Percentiles rank a stretch among this genome's conserved stretches.
Evolutionary conservation across 352 stramenopile genomes (phyloP).

Genomic region (Phytophthora tubulina): DNA sequence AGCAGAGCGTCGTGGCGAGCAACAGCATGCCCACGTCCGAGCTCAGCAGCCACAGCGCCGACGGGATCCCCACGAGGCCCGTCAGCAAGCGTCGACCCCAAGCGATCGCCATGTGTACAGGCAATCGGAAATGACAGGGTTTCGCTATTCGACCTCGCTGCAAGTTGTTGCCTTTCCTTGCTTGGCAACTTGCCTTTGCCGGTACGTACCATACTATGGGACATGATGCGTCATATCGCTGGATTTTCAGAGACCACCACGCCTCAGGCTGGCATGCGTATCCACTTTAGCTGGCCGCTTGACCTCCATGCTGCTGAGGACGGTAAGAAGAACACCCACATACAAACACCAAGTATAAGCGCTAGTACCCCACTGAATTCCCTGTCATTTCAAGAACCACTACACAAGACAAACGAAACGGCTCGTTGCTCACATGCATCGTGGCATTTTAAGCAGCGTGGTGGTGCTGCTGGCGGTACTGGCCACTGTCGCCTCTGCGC

Average conservation of each 20-base stretch:
- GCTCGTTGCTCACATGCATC: constrained; percentile 7
- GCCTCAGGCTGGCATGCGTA: not conserved
- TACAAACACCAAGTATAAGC: constrained; percentile 5
- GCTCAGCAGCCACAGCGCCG: constrained; percentile 62
- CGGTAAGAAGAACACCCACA: not conserved
- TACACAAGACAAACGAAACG: not conserved
- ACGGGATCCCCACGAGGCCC: constrained; percentile 65
- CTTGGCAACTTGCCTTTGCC: too few relatives aligned
- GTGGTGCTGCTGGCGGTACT: constrained; percentile 18
- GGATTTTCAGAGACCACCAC: not conserved
- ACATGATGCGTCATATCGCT: constrained; percentile 5
- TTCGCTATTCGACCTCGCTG: constrained; percentile 5
- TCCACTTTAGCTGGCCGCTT: not conserved
- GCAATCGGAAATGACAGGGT: constrained; percentile 33
- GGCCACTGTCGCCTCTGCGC: constrained; percentile 11
- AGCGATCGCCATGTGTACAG: constrained; percentile 47
- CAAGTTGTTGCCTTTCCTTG: not conserved
- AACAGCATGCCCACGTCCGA: constrained; percentile 59
- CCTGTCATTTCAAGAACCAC: constrained; percentile 13
- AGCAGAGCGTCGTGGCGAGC: constrained; percentile 60
- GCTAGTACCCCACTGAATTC: constrained; percentile 9
- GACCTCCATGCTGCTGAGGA: not conserved
- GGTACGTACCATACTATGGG: not conserved
- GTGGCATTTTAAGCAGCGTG: constrained; percentile 5
- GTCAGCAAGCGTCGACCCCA: constrained; percentile 69